Evolutionary conservation across 2,329 filamentous ascomycete species (phyloP), one percentile per base, ranked within the genome.

Genomic region (Claviceps citrina): DNA sequence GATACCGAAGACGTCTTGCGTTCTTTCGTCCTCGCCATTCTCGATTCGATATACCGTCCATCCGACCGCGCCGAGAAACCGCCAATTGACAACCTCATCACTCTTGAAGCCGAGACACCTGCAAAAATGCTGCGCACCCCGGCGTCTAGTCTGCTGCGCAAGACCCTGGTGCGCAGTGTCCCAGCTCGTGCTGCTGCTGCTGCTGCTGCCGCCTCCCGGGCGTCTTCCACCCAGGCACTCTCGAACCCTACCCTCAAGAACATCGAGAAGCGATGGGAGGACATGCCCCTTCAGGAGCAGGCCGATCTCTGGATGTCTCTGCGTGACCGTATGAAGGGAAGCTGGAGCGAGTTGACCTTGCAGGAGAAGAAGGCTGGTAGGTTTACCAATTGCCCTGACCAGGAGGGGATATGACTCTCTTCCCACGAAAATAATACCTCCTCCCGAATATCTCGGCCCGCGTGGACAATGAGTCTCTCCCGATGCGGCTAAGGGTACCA

Each of bases 241-340:
- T 93, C 87, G 59, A 96, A 95, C 72, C 91, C 93, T 53, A 95
- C 85, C 44, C 77, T 98, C 58, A 84, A 85, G 66, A 86, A 93
- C 68, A 96, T 98, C 60, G 91, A 98, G 79, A 95, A 94, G 81
- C 76, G 91, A 71, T 98, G 91, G 91, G 91, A 98, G 72, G 76
- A 71, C 48, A 87, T 96, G 84, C 87, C 89, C 44, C 85, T 91
- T 49, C 86, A 94, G 73, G 91, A 98, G 76, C 91, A 98, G 78
- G 91, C 91, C 52, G 91, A 98, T 61, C 72, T 98, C 55, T 98
- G 91, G 91, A 98, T 98, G 91, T 73, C 82, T 54, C 73, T 98
- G 64, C 78, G 91, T 65, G 91, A 98, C 70, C 82, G 91, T 60
- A 98, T 98, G 91, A 95, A 94, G 83, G 78, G 76, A 55, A 86